Percentiles rank a stretch among this genome's conserved stretches.
Evolutionary conservation across 2,329 filamentous ascomycete species (phyloP).

Genomic region (Verticillium nubilum): DNA sequence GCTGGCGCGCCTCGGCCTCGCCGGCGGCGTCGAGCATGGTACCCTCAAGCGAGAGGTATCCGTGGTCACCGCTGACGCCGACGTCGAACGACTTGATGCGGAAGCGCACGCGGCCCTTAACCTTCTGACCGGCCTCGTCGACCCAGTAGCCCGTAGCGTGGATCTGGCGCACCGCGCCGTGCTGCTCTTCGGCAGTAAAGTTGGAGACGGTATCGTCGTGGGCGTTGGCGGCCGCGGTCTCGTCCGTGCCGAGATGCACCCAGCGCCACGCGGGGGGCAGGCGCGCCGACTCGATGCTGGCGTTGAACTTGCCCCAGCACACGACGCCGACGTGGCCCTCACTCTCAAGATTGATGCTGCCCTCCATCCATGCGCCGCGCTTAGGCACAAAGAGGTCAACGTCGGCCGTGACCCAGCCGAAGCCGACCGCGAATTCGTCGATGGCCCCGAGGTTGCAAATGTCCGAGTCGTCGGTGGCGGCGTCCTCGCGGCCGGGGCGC

Average conservation of each 20-base stretch:
- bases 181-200: constrained; percentile 38
- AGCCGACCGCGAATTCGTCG: constrained; percentile 82
- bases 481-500: constrained; percentile 40
- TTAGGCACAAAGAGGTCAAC: constrained; percentile 77
- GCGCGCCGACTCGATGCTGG: constrained; percentile 71
- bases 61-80: constrained; percentile 66
- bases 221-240: constrained; percentile 18
- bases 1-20: constrained; percentile 49
- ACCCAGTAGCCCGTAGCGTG: constrained; percentile 68
- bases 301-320: constrained; percentile 89
- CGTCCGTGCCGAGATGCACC: constrained; percentile 50
- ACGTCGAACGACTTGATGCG: constrained; percentile 82
- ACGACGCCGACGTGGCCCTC: constrained; percentile 85
- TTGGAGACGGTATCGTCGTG: constrained; percentile 24
- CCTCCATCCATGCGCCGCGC: constrained; percentile 69
- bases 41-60: constrained; percentile 80
- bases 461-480: constrained; percentile 35
- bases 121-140: constrained; percentile 61
- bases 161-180: constrained; percentile 47
- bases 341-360: constrained; percentile 78
- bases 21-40: constrained; percentile 71
- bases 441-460: constrained; percentile 43
- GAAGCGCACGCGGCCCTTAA: constrained; percentile 69
- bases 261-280: constrained; percentile 78
- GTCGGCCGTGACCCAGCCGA: constrained; percentile 83